Conservation (phyloP, 108 stramenopile genomes). For the Skeletonema potamos region DNA sequence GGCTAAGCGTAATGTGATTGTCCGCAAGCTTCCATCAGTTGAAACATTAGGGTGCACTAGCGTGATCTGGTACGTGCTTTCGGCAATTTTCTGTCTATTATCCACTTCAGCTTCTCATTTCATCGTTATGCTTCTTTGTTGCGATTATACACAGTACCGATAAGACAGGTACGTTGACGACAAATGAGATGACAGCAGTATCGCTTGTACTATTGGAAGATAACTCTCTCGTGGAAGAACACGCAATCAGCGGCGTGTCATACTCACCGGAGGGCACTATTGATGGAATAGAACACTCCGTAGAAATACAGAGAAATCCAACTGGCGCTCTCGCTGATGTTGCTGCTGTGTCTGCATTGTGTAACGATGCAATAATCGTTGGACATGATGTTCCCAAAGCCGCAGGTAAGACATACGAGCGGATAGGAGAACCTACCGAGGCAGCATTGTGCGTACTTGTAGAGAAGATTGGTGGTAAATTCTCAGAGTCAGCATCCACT, state of each 20-base stretch:
- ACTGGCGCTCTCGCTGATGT: slow-evolving; percentile 63
- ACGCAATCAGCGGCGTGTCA: slow-evolving; percentile 67
- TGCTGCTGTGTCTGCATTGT: slow-evolving; percentile 74
- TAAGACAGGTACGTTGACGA: slow-evolving; percentile 98
- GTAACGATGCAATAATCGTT: slow-evolving; percentile 85
- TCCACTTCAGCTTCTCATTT: neutral
- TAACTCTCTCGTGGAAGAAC: slow-evolving; percentile 50
- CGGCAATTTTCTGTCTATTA: slow-evolving; percentile 22
- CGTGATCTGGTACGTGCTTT: no score
- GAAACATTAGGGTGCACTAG: slow-evolving; percentile 96
- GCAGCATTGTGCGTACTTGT: slow-evolving; percentile 93
- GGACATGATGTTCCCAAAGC: slow-evolving; percentile 45
- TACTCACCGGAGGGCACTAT: slow-evolving; percentile 77
- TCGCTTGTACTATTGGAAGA: slow-evolving; percentile 63
- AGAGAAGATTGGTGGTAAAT: slow-evolving; percentile 81
- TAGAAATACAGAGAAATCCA: slow-evolving; percentile 47
- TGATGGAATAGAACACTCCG: slow-evolving; percentile 56
- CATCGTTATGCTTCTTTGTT: neutral
- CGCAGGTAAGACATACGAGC: slow-evolving; percentile 35
- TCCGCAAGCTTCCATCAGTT: slow-evolving; percentile 89
- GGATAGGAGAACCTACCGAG: slow-evolving; percentile 96
- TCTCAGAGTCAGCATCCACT: neutral
- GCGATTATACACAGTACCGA: no score
- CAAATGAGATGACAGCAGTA: slow-evolving; percentile 98
- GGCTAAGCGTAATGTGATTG: slow-evolving; percentile 88